Evolutionary conservation across 2,329 filamentous ascomycete genomes (phyloP).

Genomic region (Chrysoporthe puriensis): DNA sequence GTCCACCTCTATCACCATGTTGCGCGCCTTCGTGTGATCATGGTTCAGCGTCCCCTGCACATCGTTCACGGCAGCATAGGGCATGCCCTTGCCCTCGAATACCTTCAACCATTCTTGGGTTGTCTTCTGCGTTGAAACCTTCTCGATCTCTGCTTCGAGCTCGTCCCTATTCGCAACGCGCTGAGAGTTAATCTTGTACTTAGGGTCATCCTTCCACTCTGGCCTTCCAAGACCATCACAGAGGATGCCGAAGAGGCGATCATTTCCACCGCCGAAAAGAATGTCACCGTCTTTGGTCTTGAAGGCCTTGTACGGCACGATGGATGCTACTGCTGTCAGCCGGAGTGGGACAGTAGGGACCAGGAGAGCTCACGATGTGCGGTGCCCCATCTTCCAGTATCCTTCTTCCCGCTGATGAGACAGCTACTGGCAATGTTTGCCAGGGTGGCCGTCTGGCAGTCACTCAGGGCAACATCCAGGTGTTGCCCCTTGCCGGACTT

Average conservation of each 20-base stretch:
- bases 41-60: constrained; percentile 83
- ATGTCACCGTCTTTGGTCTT: constrained; percentile 72
- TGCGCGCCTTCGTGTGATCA: constrained; percentile 79
- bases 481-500: constrained; percentile 84
- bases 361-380: constrained; percentile 74
- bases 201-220: constrained; percentile 63
- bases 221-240: constrained; percentile 62
- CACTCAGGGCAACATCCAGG: constrained; percentile 87
- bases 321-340: constrained; percentile 67
- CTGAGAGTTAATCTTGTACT: constrained; percentile 63
- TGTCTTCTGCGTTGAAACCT: constrained; percentile 72
- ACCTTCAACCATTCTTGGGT: constrained; percentile 86
- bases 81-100: constrained; percentile 90
- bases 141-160: constrained; percentile 80
- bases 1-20: constrained; percentile 88
- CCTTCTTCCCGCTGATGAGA: constrained; percentile 83
- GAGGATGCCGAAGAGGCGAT: constrained; percentile 68
- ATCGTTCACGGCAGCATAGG: constrained; percentile 91
- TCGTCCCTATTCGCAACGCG: constrained; percentile 73
- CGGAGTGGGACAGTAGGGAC: constrained; percentile 22
- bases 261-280: constrained; percentile 73
- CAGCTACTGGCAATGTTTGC: constrained; percentile 95
- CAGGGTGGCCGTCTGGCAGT: constrained; percentile 92
- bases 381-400: constrained; percentile 92
- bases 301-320: constrained; percentile 92